phyloP scores from a whole-genome alignment of 257 asterid genomes.

The Buddleja alternifolia region DNA sequence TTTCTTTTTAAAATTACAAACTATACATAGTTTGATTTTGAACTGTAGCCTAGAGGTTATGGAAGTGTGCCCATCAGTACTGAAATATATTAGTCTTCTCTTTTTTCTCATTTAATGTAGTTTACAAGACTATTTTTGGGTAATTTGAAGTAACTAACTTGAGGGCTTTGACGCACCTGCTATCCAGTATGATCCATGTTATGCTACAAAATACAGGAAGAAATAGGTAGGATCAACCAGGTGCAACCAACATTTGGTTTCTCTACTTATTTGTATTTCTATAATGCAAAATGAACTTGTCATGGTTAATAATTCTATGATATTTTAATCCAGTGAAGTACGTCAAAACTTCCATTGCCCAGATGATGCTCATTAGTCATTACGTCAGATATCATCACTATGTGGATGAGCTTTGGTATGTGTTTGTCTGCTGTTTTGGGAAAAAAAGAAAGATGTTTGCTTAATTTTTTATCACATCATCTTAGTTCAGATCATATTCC shows the following conservation, averaged over 20 bases:
- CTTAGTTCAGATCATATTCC: slow-evolving; percentile 12
- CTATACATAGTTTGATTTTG: slow-evolving; percentile 11
- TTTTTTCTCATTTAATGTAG: background rate
- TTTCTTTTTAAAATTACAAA: slow-evolving; percentile 13
- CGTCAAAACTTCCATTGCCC: slow-evolving; percentile 27
- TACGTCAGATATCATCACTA: slow-evolving; percentile 34
- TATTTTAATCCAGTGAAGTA: slow-evolving; percentile 35
- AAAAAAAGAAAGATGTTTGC: slow-evolving; percentile 8
- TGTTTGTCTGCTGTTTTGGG: slow-evolving; percentile 20
- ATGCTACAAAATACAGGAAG: slow-evolving; percentile 19
- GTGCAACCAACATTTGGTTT: background rate
- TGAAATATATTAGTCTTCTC: background rate
- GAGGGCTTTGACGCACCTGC: slow-evolving; percentile 24
- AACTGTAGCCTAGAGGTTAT: background rate
- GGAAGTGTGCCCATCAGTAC: slow-evolving; percentile 7
- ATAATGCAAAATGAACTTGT: slow-evolving; percentile 3
- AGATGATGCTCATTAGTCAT: slow-evolving; percentile 34
- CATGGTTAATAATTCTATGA: slow-evolving; percentile 28
- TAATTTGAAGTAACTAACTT: slow-evolving; percentile 22
- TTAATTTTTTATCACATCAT: background rate
- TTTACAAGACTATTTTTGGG: background rate
- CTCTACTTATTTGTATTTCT: slow-evolving; percentile 11
- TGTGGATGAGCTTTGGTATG: slow-evolving; percentile 39
- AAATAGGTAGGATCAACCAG: slow-evolving; percentile 28
- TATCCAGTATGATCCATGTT: slow-evolving; percentile 17